These are phyloP conservation scores for Grosmannia clavigera DNA, from an alignment of 2,329 filamentous ascomycete species.

Conservation along the genomic window DNA sequence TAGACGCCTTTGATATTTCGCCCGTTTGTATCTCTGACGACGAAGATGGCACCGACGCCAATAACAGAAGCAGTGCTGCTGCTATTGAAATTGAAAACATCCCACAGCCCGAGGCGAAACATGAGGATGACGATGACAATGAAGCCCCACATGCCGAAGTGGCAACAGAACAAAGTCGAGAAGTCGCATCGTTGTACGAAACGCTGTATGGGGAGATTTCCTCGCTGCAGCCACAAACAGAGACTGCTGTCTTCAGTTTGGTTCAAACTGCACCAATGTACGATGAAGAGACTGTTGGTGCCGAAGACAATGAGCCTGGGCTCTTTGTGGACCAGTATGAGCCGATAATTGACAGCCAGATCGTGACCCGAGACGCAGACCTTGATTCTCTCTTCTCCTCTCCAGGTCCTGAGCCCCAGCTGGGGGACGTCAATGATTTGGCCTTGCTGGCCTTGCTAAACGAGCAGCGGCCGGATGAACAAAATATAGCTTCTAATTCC, in stretches of 20 bases:
- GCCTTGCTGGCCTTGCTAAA: neutral
- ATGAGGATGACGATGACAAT: neutral
- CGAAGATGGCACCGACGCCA: neutral
- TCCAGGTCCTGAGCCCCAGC: neutral
- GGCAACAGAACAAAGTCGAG: neutral
- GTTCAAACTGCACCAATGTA: neutral
- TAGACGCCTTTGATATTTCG: neutral
- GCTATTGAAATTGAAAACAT: neutral
- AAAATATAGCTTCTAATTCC: neutral
- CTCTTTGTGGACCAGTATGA: neutral
- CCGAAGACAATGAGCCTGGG: neutral
- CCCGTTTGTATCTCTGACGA: conserved; percentile 6
- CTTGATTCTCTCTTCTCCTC: neutral
- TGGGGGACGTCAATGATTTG: neutral
- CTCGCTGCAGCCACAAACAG: neutral
- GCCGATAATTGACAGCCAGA: neutral
- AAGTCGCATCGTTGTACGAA: neutral
- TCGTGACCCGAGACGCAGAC: no score
- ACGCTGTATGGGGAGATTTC: neutral
- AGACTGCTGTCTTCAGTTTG: neutral
- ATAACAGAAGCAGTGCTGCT: neutral
- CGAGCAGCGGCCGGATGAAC: neutral
- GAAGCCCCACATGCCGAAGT: neutral
- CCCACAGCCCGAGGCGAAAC: neutral
- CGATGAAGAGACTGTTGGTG: neutral